Percentiles rank a stretch among this genome's conserved stretches.
Conservation (phyloP, 306 rosid genomes). For the Corylus avellana region DNA sequence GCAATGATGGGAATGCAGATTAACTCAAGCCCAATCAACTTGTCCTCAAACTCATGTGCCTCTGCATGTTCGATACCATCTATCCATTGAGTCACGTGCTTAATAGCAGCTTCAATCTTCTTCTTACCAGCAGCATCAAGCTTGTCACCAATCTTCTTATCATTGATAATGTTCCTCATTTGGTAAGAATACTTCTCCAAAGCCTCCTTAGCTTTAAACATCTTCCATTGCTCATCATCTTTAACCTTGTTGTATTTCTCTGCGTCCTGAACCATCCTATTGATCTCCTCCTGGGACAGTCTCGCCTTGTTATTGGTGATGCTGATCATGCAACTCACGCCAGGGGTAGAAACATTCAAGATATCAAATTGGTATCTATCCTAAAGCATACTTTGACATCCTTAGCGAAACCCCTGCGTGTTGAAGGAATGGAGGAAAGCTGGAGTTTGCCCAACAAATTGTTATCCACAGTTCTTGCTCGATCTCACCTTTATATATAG, state of each 20-base stretch:
- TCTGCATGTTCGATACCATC: conserved; percentile 11
- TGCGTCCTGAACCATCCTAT: conserved; percentile 65
- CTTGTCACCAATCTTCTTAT: conserved; percentile 19
- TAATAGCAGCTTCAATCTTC: conserved; percentile 22
- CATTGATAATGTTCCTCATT: conserved; percentile 18
- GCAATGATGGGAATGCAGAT: conserved; percentile 71
- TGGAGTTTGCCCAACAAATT: conserved; percentile 53
- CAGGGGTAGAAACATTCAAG: conserved; percentile 56
- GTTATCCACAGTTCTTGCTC: conserved; percentile 56
- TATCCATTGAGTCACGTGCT: conserved; percentile 16
- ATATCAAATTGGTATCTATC: conserved; percentile 63
- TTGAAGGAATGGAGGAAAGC: conserved; percentile 61
- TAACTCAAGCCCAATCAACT: conserved; percentile 60
- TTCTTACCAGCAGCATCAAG: conserved; percentile 8
- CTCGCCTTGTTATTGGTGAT: conserved; percentile 66
- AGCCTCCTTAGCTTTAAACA: conserved; percentile 12
- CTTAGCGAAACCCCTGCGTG: conserved; percentile 61
- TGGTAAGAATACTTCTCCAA: conserved; percentile 21
- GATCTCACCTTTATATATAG: conserved; percentile 30
- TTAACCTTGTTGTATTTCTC: conserved; percentile 53
- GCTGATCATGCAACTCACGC: conserved; percentile 57
- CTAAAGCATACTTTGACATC: conserved; percentile 54
- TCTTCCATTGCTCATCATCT: conserved; percentile 30
- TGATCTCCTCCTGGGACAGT: conserved; percentile 55
- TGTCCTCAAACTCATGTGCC: conserved; percentile 35